Percentiles rank a stretch among this genome's conserved stretches.
phyloP scores from a whole-genome alignment of 2,329 filamentous ascomycete species.

The Dothideomycetidae sp. region DNA sequence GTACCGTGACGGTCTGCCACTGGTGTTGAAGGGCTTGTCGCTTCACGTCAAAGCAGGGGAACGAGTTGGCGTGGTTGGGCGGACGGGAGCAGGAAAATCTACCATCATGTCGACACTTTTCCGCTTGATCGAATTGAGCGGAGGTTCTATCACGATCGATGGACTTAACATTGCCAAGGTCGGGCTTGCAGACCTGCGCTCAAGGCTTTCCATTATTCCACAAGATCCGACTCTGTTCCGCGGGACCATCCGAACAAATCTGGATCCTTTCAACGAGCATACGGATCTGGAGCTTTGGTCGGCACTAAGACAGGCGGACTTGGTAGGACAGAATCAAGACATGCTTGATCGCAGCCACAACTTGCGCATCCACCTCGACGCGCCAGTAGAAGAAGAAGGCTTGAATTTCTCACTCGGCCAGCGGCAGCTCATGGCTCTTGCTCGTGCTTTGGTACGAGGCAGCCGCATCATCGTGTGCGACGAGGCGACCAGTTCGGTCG shows the following conservation, averaged over 20 bases:
- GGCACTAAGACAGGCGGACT: conserved; percentile 60
- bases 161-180: conserved; percentile 51
- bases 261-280: conserved; percentile 70
- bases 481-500: conserved; percentile 83
- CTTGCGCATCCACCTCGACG: conserved; percentile 45
- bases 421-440: conserved; percentile 69
- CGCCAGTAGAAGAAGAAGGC: conserved; percentile 44
- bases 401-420: conserved; percentile 50
- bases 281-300: conserved; percentile 65
- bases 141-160: conserved; percentile 35
- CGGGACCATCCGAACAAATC: conserved; percentile 63
- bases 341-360: conserved; percentile 29
- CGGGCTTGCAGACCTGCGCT: conserved; percentile 61
- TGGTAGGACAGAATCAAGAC: conserved; percentile 41
- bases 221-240: conserved; percentile 75
- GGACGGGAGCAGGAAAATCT: conserved; percentile 70
- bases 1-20: conserved; percentile 35
- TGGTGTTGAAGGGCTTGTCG: conserved; percentile 34
- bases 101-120: conserved; percentile 75
- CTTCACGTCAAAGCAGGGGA: conserved; percentile 65
- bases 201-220: conserved; percentile 61
- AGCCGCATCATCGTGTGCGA: conserved; percentile 93
- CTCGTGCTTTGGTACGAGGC: conserved; percentile 73
- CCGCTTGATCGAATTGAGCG: conserved; percentile 44
- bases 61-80: conserved; percentile 66